Percentiles rank a stretch among this genome's conserved stretches.
These are phyloP conservation scores for Podospora pseudocomata DNA, from an alignment of 495 filamentous ascomycete genomes.

Conservation along the genomic window DNA sequence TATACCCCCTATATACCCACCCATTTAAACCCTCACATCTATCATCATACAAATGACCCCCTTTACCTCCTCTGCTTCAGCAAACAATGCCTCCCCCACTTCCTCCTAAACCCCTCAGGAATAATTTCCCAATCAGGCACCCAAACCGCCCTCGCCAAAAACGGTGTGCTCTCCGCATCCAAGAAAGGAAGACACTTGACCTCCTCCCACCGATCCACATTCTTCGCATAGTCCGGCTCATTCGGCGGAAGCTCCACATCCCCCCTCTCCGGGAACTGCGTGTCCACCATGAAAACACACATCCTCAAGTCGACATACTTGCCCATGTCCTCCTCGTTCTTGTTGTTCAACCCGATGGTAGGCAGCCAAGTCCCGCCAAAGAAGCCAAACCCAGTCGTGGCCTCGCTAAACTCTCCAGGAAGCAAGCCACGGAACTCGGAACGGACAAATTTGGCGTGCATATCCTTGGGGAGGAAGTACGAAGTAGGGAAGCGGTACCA, in stretches of 20 bases:
- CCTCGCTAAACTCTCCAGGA: conserved; percentile 84
- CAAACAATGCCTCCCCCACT: conserved; percentile 83
- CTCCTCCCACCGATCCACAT: conserved; percentile 67
- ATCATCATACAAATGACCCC: background rate
- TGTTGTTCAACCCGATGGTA: conserved; percentile 86
- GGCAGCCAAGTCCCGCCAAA: conserved; percentile 76
- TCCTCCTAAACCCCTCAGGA: conserved; percentile 62
- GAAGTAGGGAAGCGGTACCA: conserved; percentile 98
- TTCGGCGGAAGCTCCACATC: conserved; percentile 40
- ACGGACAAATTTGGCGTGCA: conserved; percentile 81
- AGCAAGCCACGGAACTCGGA: conserved; percentile 87
- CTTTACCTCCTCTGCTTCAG: conserved; percentile 51
- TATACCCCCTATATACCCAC: background rate
- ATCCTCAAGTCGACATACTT: conserved; percentile 79
- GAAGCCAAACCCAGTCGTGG: conserved; percentile 55
- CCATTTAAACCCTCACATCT: background rate
- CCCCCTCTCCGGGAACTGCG: conserved; percentile 60
- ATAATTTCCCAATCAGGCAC: conserved; percentile 69
- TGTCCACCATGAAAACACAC: conserved; percentile 87
- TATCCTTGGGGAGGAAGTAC: conserved; percentile 76
- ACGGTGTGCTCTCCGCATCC: conserved; percentile 68
- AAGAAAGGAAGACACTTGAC: conserved; percentile 74
- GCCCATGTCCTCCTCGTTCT: conserved; percentile 76
- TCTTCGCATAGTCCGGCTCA: conserved; percentile 72
- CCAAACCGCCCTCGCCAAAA: conserved; percentile 79